phyloP scores from a whole-genome alignment of 345 rosid genomes.

The Citrus inodora region DNA sequence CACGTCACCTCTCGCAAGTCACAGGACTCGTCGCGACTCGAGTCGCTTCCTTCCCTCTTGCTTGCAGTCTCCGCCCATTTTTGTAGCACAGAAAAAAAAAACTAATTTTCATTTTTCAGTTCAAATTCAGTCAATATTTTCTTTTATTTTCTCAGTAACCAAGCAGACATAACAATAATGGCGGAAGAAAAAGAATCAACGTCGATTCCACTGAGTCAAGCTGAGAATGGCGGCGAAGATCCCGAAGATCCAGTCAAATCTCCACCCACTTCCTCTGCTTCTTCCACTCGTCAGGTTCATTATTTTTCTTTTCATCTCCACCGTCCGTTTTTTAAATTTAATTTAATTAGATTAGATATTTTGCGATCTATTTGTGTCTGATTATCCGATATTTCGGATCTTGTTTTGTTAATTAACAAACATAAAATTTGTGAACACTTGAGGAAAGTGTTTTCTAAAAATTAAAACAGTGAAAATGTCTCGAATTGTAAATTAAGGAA shows the following conservation, averaged over 20 bases:
- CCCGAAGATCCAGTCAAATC: conserved; percentile 64
- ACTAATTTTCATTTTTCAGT: not conserved
- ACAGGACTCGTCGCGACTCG: not conserved
- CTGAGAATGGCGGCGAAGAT: conserved; percentile 43
- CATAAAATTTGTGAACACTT: not conserved
- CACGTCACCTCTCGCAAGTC: not conserved
- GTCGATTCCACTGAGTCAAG: conserved; percentile 51
- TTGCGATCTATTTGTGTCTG: not conserved
- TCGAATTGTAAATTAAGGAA: not conserved
- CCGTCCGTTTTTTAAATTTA: not conserved
- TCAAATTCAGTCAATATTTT: not conserved
- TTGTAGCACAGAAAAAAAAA: not conserved
- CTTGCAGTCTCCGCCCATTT: not conserved
- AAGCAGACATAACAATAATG: conserved; percentile 21
- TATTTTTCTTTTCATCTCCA: not conserved
- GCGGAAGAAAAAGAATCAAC: conserved; percentile 62
- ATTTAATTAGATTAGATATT: not conserved
- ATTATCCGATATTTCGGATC: not conserved
- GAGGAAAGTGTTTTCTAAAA: not conserved
- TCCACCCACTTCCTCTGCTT: conserved; percentile 48
- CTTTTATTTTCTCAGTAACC: not conserved
- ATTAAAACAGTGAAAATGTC: not conserved
- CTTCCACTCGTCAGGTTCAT: conserved; percentile 62
- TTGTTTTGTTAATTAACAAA: not conserved
- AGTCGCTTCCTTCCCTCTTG: not conserved